phyloP scores from a whole-genome alignment of 2,329 filamentous ascomycete genomes.

The Arthrocladium fulminans region DNA sequence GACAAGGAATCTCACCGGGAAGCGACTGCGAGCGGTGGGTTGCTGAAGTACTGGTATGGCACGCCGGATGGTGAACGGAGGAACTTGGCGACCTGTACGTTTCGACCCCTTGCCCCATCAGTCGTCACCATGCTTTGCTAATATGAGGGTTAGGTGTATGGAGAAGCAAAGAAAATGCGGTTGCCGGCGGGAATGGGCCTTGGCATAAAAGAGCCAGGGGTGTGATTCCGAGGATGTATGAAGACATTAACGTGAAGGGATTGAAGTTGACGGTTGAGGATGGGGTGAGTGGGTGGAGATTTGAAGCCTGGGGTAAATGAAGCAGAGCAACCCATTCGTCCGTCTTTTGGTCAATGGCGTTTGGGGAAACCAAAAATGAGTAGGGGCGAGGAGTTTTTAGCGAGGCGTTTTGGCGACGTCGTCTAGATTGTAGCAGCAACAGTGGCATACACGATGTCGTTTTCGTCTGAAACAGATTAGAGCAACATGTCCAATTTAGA shows the following conservation, averaged over 20 bases:
- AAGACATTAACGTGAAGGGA: slow-evolving; percentile 61
- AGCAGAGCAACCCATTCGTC: too few relatives aligned
- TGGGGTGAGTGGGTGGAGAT: slow-evolving; percentile 50
- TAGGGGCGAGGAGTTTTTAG: not conserved
- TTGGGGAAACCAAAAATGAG: too few relatives aligned
- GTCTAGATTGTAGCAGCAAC: too few relatives aligned
- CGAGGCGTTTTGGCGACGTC: not conserved
- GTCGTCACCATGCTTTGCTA: too few relatives aligned
- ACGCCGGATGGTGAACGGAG: slow-evolving; percentile 57
- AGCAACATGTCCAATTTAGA: too few relatives aligned
- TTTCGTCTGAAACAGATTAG: too few relatives aligned
- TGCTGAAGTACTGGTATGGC: slow-evolving; percentile 94
- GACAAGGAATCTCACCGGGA: slow-evolving; percentile 74
- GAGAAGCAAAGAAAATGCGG: slow-evolving; percentile 51
- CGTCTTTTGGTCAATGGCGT: too few relatives aligned
- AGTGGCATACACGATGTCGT: too few relatives aligned
- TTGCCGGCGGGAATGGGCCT: slow-evolving; percentile 50
- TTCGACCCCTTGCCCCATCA: too few relatives aligned
- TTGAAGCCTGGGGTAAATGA: slow-evolving; percentile 12
- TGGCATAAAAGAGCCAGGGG: slow-evolving; percentile 48
- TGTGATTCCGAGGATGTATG: slow-evolving; percentile 41
- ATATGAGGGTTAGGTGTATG: slow-evolving; percentile 59
- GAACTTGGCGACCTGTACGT: slow-evolving; percentile 73
- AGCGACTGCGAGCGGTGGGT: slow-evolving; percentile 66
- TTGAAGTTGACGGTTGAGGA: slow-evolving; percentile 58